phyloP scores from a whole-genome alignment of 2,329 filamentous ascomycete species.

The Trichoderma simmonsii region DNA sequence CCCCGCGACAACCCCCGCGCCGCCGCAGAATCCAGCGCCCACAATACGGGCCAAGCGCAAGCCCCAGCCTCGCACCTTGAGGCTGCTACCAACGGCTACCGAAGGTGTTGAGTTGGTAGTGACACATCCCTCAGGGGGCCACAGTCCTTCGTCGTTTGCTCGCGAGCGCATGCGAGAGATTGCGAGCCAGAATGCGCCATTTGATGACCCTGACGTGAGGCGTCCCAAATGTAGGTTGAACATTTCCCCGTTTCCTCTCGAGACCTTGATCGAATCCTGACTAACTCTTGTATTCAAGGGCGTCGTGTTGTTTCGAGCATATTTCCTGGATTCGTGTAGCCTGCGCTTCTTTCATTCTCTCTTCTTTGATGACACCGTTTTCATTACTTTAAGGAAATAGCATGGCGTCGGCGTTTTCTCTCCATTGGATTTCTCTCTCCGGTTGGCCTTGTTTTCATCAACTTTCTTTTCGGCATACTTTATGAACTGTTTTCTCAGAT shows the following conservation, averaged over 20 bases:
- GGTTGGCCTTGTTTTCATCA: neutral
- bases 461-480: neutral
- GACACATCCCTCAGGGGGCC: slow-evolving; percentile 31
- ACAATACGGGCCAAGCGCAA: slow-evolving; percentile 27
- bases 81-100: slow-evolving; percentile 38
- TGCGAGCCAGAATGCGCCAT: slow-evolving; percentile 41
- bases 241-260: neutral
- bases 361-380: neutral
- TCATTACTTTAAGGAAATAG: slow-evolving; percentile 1
- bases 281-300: slow-evolving; percentile 5
- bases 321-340: slow-evolving; percentile 19
- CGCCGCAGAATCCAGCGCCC: slow-evolving; percentile 19
- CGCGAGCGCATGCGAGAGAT: slow-evolving; percentile 44
- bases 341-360: neutral
- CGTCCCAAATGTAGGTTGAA: slow-evolving; percentile 39
- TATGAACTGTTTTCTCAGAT: neutral
- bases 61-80: slow-evolving; percentile 30
- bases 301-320: slow-evolving; percentile 15
- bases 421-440: neutral
- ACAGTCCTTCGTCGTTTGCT: slow-evolving; percentile 44
- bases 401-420: slow-evolving; percentile 20
- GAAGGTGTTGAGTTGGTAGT: slow-evolving; percentile 33
- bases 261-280: neutral
- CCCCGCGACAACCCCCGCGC: slow-evolving; percentile 17
- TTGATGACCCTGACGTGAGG: slow-evolving; percentile 41